phyloP scores from a whole-genome alignment of 1,284 basidiomycete genomes.

The Cryptococcus jaspeensis region DNA sequence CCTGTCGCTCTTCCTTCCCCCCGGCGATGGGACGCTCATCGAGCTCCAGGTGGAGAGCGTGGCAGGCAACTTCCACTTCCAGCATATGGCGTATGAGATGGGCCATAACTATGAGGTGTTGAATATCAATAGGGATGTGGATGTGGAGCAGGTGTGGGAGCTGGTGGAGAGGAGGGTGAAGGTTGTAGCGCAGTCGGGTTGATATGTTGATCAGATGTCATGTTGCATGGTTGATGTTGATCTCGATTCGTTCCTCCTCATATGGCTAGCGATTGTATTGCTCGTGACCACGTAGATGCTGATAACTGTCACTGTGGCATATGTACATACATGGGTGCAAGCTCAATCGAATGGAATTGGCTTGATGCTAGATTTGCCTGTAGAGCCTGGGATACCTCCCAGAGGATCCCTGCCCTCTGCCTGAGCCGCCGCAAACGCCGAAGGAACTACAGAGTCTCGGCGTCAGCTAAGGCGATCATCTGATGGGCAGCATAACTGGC shows the following conservation, averaged over 20 bases:
- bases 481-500: slow-evolving; percentile 6
- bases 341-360: slow-evolving; percentile 77
- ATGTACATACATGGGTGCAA: background rate
- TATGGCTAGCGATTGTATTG: slow-evolving; percentile 6
- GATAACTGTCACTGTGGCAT: too few relatives aligned
- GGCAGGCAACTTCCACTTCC: slow-evolving; percentile 39
- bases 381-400: slow-evolving; percentile 14
- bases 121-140: slow-evolving; percentile 22
- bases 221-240: background rate
- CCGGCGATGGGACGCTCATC: slow-evolving; percentile 32
- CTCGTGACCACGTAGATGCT: too few relatives aligned
- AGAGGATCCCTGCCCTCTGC: slow-evolving; percentile 53
- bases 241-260: slow-evolving; percentile 3
- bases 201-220: background rate
- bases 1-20: slow-evolving; percentile 42
- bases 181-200: slow-evolving; percentile 12
- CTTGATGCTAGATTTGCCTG: slow-evolving; percentile 58
- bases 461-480: background rate
- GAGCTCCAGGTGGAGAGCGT: slow-evolving; percentile 39
- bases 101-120: slow-evolving; percentile 28
- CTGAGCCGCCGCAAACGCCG: slow-evolving; percentile 72
- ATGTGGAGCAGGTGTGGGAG: slow-evolving; percentile 36
- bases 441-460: slow-evolving; percentile 58
- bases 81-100: slow-evolving; percentile 44
- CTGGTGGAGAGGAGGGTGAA: slow-evolving; percentile 21